Evolutionary conservation across 2,329 filamentous ascomycete genomes (phyloP).

Genomic region (Parascedosporium putredinis): DNA sequence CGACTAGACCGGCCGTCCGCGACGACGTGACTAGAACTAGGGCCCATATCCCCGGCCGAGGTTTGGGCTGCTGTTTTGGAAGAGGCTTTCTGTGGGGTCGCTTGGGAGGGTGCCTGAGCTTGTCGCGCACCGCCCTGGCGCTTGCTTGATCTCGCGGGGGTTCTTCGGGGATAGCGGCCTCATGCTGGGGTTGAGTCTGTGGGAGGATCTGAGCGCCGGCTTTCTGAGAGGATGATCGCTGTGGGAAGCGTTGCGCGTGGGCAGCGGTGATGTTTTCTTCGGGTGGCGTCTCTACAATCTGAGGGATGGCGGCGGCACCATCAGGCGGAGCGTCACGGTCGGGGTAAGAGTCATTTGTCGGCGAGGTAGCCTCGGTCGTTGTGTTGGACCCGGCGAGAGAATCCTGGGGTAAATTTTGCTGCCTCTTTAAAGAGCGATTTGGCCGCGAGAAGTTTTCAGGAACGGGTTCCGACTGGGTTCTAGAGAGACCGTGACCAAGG

Average conservation of each 20-base stretch:
- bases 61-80: constrained; percentile 20
- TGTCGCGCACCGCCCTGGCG: constrained; percentile 14
- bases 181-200: constrained; percentile 21
- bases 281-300: constrained; percentile 56
- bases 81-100: not conserved
- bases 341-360: not conserved
- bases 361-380: constrained; percentile 13
- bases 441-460: constrained; percentile 55
- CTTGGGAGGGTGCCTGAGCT: not conserved
- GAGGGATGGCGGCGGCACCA: constrained; percentile 31
- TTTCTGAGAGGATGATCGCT: constrained; percentile 45
- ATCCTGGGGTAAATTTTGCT: constrained; percentile 40
- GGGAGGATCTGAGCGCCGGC: constrained; percentile 30
- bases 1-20: constrained; percentile 56
- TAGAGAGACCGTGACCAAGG: constrained; percentile 41
- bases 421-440: constrained; percentile 33
- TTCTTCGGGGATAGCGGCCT: constrained; percentile 22
- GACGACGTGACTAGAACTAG: constrained; percentile 46
- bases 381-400: constrained; percentile 15
- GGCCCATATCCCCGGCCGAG: constrained; percentile 54
- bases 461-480: constrained; percentile 61
- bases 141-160: constrained; percentile 36
- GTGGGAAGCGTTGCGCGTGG: constrained; percentile 30
- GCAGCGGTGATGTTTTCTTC: constrained; percentile 15
- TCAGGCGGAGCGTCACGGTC: constrained; percentile 1